Evolutionary conservation across 1,139 yeast species (phyloP), one percentile per base, ranked within the genome.

Genomic region (Suhomyces panamericanus): DNA sequence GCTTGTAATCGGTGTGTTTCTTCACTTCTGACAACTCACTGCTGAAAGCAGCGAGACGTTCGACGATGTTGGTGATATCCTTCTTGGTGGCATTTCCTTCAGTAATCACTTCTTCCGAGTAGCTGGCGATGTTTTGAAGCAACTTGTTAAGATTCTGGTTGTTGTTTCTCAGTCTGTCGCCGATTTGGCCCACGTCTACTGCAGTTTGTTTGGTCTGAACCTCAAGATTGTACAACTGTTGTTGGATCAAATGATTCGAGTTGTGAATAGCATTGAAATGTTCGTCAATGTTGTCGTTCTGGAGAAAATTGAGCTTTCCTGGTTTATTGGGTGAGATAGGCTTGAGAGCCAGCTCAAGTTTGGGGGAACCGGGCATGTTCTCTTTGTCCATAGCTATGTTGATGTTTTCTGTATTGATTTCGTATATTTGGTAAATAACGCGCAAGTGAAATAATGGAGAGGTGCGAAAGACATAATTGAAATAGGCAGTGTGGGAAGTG

Each of bases 161-260:
- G 51, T 73, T 73, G 50, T 68, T 71, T 51, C 67, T 72, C 67
- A 69, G 73, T 35, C 77, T 52, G 38, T 70, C 75, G 16, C 62
- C 64, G 40, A 73, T 59, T 48, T 72, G 73, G 2, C 61, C 67
- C 44, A 73, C 55, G 50, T 73, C 78, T 6, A 65, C 52, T 35
- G 61, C 48, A 12, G 62, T 67, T 47, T 73, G 77, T 37, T 62
- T 66, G 1, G 74, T 63, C 39, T 61, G 67, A 4, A 57, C 51
- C 50, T 71, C 76, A 14, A 73, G 54, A 34, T 58, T 55, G 42
- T 59, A 54, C 38, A 73, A 50, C 46, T 64, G 74, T 33, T 58
- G 61, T 44, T 60, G 67, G 17, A 70, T 59, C 31, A 57, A 61
- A 30, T 59, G 58, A 27, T 67, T 64, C 17, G 64, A 56, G 22